Percentiles rank a stretch among this genome's conserved stretches.
These are phyloP conservation scores for Sporobolomyces phaffii DNA, from an alignment of 768 basidiomycete genomes.

Conservation along the genomic window DNA sequence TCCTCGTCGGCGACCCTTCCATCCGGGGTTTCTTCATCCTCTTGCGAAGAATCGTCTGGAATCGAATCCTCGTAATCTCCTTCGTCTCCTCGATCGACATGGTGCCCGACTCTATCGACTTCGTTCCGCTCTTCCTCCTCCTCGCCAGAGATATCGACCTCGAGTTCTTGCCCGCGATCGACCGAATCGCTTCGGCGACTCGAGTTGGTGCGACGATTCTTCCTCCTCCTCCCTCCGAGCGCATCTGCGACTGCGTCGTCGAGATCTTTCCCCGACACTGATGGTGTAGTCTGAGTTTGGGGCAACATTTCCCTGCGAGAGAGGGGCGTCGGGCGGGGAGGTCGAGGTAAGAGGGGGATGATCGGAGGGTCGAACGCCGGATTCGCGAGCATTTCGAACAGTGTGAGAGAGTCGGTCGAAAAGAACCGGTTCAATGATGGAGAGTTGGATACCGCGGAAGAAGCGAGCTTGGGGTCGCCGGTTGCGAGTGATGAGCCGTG, in stretches of 20 bases:
- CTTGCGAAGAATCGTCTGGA: slow-evolving; percentile 17
- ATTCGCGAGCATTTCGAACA: slow-evolving; percentile 21
- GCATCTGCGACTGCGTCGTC: slow-evolving; percentile 11
- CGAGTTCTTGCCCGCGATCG: no score
- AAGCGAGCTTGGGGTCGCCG: not conserved
- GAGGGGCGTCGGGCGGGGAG: not conserved
- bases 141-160: no score
- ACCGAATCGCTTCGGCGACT: no score
- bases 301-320: not conserved
- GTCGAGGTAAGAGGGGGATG: slow-evolving; percentile 19
- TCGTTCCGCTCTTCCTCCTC: not conserved
- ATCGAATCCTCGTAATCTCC: slow-evolving; percentile 34
- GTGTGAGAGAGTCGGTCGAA: not conserved
- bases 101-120: not conserved
- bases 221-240: not conserved
- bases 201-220: no score
- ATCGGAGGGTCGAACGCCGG: slow-evolving; percentile 27
- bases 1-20: not conserved
- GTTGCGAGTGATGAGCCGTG: not conserved
- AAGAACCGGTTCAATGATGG: not conserved
- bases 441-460: not conserved
- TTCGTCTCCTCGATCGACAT: slow-evolving; percentile 3
- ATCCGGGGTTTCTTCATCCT: slow-evolving; percentile 3
- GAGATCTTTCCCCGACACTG: not conserved
- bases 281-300: not conserved